These are phyloP conservation scores for Tolypocladium ophioglossoides DNA, from an alignment of 2,329 filamentous ascomycete species.

Conservation along the genomic window DNA sequence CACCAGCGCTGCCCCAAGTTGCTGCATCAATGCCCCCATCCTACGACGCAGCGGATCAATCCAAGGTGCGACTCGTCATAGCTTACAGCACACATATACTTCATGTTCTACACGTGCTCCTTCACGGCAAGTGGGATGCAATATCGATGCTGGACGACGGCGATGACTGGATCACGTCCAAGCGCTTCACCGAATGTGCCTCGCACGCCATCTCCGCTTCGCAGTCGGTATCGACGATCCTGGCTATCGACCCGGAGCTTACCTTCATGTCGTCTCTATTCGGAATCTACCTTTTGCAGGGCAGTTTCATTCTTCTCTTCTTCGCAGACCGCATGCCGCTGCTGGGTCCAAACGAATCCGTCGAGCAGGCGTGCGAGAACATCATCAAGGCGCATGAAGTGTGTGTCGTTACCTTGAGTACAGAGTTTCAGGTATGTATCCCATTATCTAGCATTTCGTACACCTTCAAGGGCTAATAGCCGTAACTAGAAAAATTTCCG, in stretches of 20 bases:
- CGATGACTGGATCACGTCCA: slow-evolving; percentile 36
- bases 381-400: slow-evolving; percentile 40
- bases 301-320: slow-evolving; percentile 37
- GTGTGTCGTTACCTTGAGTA: slow-evolving; percentile 37
- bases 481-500: slow-evolving; percentile 38
- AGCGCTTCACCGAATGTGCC: slow-evolving; percentile 32
- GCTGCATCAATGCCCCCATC: slow-evolving; percentile 1
- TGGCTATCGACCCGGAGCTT: slow-evolving; percentile 36
- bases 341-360: slow-evolving; percentile 31
- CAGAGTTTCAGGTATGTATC: slow-evolving; percentile 34
- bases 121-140: slow-evolving; percentile 39
- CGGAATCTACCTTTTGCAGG: slow-evolving; percentile 40
- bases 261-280: slow-evolving; percentile 43
- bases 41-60: slow-evolving; percentile 13
- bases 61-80: slow-evolving; percentile 27
- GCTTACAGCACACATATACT: slow-evolving; percentile 37
- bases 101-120: slow-evolving; percentile 35
- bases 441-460: background rate
- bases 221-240: slow-evolving; percentile 32
- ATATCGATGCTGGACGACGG: slow-evolving; percentile 37
- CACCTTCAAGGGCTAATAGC: background rate
- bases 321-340: slow-evolving; percentile 39
- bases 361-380: slow-evolving; percentile 36
- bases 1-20: slow-evolving; percentile 1
- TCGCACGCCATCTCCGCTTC: slow-evolving; percentile 36